A percentile compares a stretch with the other conserved stretches of the same genome.
phyloP scores from a whole-genome alignment of 2,329 filamentous ascomycete genomes.

The Ophiosphaerella herpotricha region DNA sequence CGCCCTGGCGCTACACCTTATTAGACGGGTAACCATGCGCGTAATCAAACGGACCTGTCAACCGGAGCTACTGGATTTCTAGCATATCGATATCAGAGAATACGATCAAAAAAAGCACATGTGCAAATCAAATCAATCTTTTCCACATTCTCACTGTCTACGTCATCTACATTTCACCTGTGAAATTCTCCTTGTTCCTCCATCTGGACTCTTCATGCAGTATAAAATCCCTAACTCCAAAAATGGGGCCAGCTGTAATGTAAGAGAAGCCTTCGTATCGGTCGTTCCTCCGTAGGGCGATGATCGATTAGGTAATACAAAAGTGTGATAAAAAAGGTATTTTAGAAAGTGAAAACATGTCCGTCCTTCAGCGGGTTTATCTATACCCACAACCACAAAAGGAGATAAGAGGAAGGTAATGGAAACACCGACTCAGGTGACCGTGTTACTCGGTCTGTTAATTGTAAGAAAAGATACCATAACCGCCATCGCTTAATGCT shows the following conservation, averaged over 20 bases:
- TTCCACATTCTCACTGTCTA: too few relatives aligned
- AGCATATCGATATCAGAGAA: too few relatives aligned
- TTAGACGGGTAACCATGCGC: too few relatives aligned
- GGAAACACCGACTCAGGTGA: conserved; percentile 10
- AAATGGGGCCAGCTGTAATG: too few relatives aligned
- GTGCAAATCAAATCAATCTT: too few relatives aligned
- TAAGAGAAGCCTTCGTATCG: background rate
- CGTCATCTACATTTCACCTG: too few relatives aligned
- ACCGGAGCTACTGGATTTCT: too few relatives aligned
- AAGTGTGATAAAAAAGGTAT: background rate
- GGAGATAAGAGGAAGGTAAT: background rate
- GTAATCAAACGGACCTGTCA: too few relatives aligned
- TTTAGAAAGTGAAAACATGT: background rate
- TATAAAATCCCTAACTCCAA: background rate
- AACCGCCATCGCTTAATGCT: conserved; percentile 27
- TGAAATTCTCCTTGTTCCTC: too few relatives aligned
- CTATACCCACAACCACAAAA: conserved; percentile 18
- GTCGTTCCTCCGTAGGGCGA: background rate
- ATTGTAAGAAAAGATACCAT: conserved; percentile 5
- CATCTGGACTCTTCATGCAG: background rate
- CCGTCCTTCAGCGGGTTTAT: conserved; percentile 12
- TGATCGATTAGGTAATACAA: background rate
- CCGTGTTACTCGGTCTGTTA: conserved; percentile 17
- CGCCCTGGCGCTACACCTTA: too few relatives aligned
- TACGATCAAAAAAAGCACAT: too few relatives aligned